Conservation (phyloP, 306 rosid species). For the Coriaria nepalensis region DNA sequence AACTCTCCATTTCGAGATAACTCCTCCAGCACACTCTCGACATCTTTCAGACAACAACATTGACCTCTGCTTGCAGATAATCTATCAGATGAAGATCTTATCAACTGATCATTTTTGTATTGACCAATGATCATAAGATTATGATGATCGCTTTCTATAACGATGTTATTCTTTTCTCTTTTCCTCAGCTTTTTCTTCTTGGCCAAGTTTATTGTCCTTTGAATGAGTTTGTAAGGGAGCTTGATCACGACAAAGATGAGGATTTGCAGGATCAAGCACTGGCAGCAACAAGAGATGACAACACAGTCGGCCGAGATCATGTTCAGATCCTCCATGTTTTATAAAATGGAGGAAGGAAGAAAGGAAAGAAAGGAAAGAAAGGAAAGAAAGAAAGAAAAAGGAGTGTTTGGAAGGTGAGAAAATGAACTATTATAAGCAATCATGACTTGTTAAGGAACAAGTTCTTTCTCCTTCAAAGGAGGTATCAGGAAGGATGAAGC, state of each 20-base stretch:
- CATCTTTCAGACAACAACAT: conserved; percentile 47
- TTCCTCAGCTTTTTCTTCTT: conserved; percentile 38
- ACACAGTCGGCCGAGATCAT: conserved; percentile 55
- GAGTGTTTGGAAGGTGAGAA: conserved; percentile 6
- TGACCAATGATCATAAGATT: too few relatives aligned
- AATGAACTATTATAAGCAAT: conserved; percentile 18
- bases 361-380: conserved; percentile 6
- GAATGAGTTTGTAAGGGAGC: conserved; percentile 46
- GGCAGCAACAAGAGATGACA: conserved; percentile 77
- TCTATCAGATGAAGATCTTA: conserved; percentile 20
- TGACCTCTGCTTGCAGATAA: background rate
- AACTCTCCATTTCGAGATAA: conserved; percentile 53
- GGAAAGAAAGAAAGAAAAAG: too few relatives aligned
- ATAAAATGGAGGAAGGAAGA: conserved; percentile 1
- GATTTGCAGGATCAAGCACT: conserved; percentile 63
- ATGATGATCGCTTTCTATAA: conserved; percentile 13
- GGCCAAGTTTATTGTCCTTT: conserved; percentile 40
- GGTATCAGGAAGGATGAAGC: conserved; percentile 38
- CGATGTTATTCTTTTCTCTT: conserved; percentile 19
- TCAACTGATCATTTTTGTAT: background rate
- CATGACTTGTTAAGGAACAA: conserved; percentile 28
- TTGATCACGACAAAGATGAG: conserved; percentile 39
- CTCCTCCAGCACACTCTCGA: conserved; percentile 60
- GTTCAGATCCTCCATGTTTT: conserved; percentile 60
- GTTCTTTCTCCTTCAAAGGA: conserved; percentile 22